Evolutionary conservation across 1,139 yeast species (phyloP), one percentile per base, ranked within the genome.

Genomic region (Diutina rugosa): DNA sequence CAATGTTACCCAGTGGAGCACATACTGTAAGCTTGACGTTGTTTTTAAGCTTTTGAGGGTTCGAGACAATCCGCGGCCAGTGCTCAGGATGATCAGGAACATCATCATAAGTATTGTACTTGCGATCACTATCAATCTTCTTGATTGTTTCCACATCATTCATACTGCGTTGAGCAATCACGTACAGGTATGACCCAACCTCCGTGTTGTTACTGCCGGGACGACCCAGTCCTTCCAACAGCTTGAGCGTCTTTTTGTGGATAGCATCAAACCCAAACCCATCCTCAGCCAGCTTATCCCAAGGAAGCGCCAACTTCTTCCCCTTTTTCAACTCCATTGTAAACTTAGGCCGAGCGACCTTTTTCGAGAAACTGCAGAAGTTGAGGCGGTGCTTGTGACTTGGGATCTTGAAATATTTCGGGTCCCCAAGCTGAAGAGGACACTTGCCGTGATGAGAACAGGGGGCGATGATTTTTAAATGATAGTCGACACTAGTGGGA

Each of bases 381-480:
- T 76, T 77, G 56, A 87, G 71, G 58, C 82, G 74, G 61, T 77
- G 84, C 57, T 82, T 90, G 58, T 80, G 78, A 55, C 80, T 76
- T n/a, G 84, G 81, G 51, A 79, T 78, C 56, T 77, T 76, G 63
- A 85, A 86, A 61, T 77, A 83, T 51, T 82, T 82, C 6, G 91
- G 90, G 59, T 85, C 87, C 14, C 85, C 84, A 41, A 83, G 77
- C 67, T 90, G 97, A 57, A 93, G 72, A 0, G 99, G 98, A 65
- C 98, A 91, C 62, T 76, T 80, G 35, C 85, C 81, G 64, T 90
- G 97, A 67, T 93, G 98, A 0, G 95, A 72, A 66, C 98, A 93
- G 4, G 99, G 99, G 0, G 97, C 97, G 38, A 93, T 65, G 10
- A 91, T 77, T 56, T 77, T 78, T 51, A 87, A 63, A 61, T 84